Percentiles rank a stretch among this genome's conserved stretches.
Evolutionary conservation across 805 yeast genomes (phyloP).

Genomic region (Clavispora fructus): DNA sequence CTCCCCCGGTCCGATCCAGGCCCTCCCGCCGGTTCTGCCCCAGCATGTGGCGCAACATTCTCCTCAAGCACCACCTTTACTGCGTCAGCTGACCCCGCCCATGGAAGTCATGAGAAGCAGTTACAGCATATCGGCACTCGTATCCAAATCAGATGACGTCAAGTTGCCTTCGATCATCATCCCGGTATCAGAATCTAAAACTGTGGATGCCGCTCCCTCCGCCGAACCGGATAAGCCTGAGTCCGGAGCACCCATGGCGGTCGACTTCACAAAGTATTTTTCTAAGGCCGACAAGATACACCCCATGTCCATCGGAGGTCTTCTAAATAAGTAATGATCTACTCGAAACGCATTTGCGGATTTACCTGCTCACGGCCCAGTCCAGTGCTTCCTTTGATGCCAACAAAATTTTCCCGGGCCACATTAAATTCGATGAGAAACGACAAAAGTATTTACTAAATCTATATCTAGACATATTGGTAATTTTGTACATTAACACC

Average conservation of each 20-base stretch:
- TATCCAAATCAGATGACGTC: slow-evolving; percentile 2
- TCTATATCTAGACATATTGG: background rate
- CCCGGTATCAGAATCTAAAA: background rate
- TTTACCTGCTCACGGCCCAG: background rate
- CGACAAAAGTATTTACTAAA: background rate
- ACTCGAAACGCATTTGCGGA: background rate
- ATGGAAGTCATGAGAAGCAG: background rate
- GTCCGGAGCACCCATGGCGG: slow-evolving; percentile 8
- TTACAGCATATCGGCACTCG: background rate
- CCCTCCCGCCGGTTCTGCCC: background rate
- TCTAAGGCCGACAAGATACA: slow-evolving; percentile 11
- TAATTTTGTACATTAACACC: no score
- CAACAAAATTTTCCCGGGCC: background rate
- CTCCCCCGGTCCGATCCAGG: background rate
- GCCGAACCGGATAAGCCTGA: background rate
- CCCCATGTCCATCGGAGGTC: slow-evolving; percentile 36
- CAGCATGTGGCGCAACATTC: background rate
- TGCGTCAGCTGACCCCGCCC: background rate
- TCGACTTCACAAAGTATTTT: slow-evolving; percentile 16
- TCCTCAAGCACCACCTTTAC: background rate
- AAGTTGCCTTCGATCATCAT: slow-evolving; percentile 12
- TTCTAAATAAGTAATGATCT: slow-evolving; percentile 24
- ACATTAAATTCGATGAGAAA: background rate
- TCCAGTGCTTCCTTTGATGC: background rate
- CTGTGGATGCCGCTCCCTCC: background rate